These are phyloP conservation scores for Tuber magnatum DNA, from an alignment of 495 filamentous ascomycete species.

Conservation along the genomic window DNA sequence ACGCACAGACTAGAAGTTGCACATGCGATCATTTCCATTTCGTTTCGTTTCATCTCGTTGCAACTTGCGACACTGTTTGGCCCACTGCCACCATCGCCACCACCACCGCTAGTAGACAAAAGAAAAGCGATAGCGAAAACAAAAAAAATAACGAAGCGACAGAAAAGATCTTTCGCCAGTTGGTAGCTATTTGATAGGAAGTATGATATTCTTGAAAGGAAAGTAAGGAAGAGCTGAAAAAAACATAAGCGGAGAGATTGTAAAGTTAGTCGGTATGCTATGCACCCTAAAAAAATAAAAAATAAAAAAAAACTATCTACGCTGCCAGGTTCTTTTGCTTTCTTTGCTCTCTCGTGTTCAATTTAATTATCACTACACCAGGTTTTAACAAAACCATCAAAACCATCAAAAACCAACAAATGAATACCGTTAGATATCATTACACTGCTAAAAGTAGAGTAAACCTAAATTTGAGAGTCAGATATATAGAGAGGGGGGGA, in stretches of 20 bases:
- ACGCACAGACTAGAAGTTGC: neutral
- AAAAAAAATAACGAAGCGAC: neutral
- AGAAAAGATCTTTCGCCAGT: neutral
- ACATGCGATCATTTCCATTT: neutral
- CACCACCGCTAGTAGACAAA: neutral
- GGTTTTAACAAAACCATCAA: neutral
- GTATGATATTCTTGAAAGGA: neutral
- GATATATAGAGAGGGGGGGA: neutral
- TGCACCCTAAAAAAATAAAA: neutral
- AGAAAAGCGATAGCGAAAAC: neutral
- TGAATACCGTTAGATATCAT: neutral
- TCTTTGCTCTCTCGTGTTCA: neutral
- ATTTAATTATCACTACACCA: neutral
- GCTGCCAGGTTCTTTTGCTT: neutral
- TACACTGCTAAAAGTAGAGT: conserved; percentile 5
- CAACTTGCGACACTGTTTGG: neutral
- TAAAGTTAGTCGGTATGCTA: neutral
- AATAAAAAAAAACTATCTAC: neutral
- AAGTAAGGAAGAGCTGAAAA: neutral
- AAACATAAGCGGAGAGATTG: neutral
- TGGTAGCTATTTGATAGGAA: neutral
- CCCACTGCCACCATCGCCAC: neutral
- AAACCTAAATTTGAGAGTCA: neutral
- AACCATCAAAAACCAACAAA: neutral
- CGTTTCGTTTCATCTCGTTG: neutral